Percentiles rank a stretch among this genome's conserved stretches.
Evolutionary conservation across 306 rosid genomes (phyloP).

Genomic region (Lithocarpus polystachyus): DNA sequence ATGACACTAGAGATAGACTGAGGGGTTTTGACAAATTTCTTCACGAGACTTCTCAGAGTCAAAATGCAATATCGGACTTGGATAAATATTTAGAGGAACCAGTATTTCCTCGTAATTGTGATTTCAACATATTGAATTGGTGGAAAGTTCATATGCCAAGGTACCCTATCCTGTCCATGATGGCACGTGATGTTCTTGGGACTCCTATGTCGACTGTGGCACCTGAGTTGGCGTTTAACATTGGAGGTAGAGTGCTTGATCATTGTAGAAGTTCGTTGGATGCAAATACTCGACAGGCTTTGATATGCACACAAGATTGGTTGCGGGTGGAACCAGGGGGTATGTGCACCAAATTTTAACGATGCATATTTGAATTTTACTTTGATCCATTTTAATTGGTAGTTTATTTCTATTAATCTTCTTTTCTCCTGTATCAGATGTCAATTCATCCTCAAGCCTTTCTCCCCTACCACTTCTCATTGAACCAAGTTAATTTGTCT

Average conservation of each 20-base stretch:
- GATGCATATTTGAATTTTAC: background rate
- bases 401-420: conserved; percentile 13
- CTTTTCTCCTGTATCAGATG: conserved; percentile 44
- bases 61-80: conserved; percentile 63
- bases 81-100: conserved; percentile 97
- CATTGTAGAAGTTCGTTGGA: conserved; percentile 51
- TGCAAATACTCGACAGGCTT: conserved; percentile 71
- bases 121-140: conserved; percentile 88
- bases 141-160: conserved; percentile 98
- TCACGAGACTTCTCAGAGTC: conserved; percentile 77
- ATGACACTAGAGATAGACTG: conserved; percentile 70
- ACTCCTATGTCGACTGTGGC: conserved; percentile 92
- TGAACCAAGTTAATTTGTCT: conserved; percentile 40
- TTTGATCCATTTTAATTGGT: conserved; percentile 7
- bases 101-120: conserved; percentile 77
- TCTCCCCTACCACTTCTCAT: conserved; percentile 50
- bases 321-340: conserved; percentile 69
- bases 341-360: conserved; percentile 11
- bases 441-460: conserved; percentile 46
- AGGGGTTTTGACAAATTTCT: conserved; percentile 95
- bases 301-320: conserved; percentile 94
- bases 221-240: conserved; percentile 64
- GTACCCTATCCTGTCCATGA: conserved; percentile 94
- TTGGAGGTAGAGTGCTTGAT: conserved; percentile 70
- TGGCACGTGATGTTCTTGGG: conserved; percentile 93